These are phyloP conservation scores for Aspergillus caelatus DNA, from an alignment of 2,329 filamentous ascomycete genomes.

Conservation along the genomic window DNA sequence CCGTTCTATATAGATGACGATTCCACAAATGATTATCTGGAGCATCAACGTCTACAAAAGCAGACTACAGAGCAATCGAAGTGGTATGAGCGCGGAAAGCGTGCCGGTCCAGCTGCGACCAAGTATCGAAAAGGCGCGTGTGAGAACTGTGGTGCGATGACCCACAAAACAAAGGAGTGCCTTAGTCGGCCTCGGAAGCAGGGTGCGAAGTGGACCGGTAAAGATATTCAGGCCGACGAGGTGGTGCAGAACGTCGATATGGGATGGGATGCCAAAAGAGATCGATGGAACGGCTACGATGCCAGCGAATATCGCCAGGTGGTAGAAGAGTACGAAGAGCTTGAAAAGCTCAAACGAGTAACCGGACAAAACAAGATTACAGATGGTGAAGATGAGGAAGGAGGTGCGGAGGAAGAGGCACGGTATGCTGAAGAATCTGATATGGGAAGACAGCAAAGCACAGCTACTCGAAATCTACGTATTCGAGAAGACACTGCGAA, in stretches of 20 bases:
- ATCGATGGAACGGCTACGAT: conserved; percentile 98
- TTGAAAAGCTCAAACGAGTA: conserved; percentile 72
- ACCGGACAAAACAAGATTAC: conserved; percentile 51
- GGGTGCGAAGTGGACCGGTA: conserved; percentile 89
- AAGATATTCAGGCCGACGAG: conserved; percentile 92
- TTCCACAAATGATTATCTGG: conserved; percentile 82
- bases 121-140: conserved; percentile 98
- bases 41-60: conserved; percentile 87
- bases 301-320: conserved; percentile 80
- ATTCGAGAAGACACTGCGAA: conserved; percentile 97
- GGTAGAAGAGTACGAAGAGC: conserved; percentile 84
- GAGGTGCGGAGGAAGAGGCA: conserved; percentile 49
- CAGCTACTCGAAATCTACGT: conserved; percentile 84
- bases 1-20: conserved; percentile 90
- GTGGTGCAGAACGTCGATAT: conserved; percentile 80
- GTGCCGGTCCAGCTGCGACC: conserved; percentile 81
- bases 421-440: conserved; percentile 92
- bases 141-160: conserved; percentile 97
- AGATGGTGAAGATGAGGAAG: conserved; percentile 61
- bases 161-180: conserved; percentile 93
- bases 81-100: conserved; percentile 93
- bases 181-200: conserved; percentile 83
- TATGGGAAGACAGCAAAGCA: conserved; percentile 92
- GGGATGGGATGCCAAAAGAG: conserved; percentile 95
- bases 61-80: conserved; percentile 69